Conservation (phyloP, 2,329 filamentous ascomycete genomes). For the Fusarium algeriense region DNA sequence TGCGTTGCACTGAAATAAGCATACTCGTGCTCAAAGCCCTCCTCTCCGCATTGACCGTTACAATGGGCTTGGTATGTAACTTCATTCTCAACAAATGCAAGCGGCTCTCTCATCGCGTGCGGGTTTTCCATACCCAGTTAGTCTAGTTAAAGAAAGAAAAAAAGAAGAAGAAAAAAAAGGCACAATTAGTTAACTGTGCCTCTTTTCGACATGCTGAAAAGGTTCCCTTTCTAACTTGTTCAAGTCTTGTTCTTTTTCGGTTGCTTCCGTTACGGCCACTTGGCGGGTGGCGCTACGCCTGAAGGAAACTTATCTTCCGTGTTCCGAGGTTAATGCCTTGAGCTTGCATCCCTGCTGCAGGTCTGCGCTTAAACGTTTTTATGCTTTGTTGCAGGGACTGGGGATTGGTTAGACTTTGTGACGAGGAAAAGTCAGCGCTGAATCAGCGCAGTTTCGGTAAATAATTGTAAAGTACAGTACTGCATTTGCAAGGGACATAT, state of each 20-base stretch:
- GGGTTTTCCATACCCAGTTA: not conserved
- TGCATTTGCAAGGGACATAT: not conserved
- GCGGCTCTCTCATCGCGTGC: not conserved
- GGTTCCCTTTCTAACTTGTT: not conserved
- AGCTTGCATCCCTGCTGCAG: not conserved
- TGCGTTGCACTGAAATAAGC: not conserved
- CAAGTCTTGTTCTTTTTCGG: not conserved
- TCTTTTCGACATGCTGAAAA: not conserved
- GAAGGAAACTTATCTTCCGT: not conserved
- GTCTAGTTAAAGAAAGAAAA: not conserved
- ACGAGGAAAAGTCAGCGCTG: not conserved
- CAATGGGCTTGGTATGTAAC: not conserved
- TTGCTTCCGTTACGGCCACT: not conserved
- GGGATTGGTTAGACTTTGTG: not conserved
- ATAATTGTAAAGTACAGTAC: not conserved
- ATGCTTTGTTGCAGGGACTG: not conserved
- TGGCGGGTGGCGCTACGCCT: not conserved
- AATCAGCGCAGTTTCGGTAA: not conserved
- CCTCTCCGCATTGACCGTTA: not conserved
- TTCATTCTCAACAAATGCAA: not conserved
- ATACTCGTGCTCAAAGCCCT: not conserved
- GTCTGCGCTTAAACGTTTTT: not conserved
- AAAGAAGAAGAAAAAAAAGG: too few species aligned
- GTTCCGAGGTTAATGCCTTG: not conserved
- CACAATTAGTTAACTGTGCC: not conserved